Percentiles rank a stretch among this genome's conserved stretches.
These are phyloP conservation scores for Umbelopsis sp. DNA, from an alignment of 371 early-diverging fungal species.

Conservation along the genomic window DNA sequence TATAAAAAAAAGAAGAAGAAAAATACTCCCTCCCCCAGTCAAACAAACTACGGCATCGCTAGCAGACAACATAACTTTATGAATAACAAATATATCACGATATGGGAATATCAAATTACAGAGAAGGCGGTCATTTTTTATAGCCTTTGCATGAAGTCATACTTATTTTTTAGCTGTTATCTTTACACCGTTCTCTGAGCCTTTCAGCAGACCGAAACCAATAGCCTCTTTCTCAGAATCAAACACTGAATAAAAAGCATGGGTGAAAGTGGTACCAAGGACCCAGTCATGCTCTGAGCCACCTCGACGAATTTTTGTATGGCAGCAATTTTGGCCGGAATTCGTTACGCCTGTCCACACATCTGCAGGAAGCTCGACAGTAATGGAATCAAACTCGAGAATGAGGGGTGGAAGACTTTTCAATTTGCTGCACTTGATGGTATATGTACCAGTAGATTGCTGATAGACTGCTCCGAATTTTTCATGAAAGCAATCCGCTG, in stretches of 20 bases:
- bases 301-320: constrained; percentile 44
- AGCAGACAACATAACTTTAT: no score
- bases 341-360: constrained; percentile 44
- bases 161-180: background rate
- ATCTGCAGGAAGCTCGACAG: constrained; percentile 40
- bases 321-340: constrained; percentile 39
- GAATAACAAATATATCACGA: no score
- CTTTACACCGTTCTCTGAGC: constrained; percentile 1
- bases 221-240: constrained; percentile 42
- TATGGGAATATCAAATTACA: no score
- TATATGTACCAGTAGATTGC: constrained; percentile 31
- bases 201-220: constrained; percentile 48
- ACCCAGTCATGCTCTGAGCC: constrained; percentile 45
- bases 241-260: constrained; percentile 48
- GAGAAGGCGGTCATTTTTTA: no score
- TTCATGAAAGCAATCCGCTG: constrained; percentile 45
- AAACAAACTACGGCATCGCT: no score
- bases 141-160: no score
- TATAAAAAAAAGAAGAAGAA: no score
- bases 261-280: constrained; percentile 45
- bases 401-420: constrained; percentile 38
- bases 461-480: constrained; percentile 40
- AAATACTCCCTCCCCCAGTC: no score
- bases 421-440: constrained; percentile 42
- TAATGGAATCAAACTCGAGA: constrained; percentile 38